Evolutionary conservation across 495 filamentous ascomycete genomes (phyloP), one percentile per base, ranked within the genome.

Genomic region (Xylaria nigripes): DNA sequence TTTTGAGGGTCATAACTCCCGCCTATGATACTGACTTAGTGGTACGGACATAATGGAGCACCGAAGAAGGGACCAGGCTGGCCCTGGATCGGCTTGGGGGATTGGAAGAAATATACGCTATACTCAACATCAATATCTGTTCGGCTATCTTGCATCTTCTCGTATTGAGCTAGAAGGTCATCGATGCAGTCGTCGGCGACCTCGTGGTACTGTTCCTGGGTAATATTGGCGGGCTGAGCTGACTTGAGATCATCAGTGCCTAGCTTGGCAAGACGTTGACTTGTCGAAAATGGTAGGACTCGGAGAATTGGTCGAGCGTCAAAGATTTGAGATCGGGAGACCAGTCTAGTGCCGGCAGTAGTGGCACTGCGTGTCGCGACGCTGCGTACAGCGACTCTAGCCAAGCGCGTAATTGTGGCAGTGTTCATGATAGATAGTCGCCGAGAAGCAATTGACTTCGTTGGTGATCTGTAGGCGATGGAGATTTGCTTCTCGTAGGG

Each of bases 1-100:
- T 71, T 19, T 66, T 70, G 55, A 97, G 68, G 54, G 83, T 92
- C 47, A 99, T 71, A 43, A 97, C 90, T 45, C 93, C 94, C 47
- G 87, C 81, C 88, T 94, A 56, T 32, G 9, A 18, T 18, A 32
- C 10, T 12, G 40, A 1, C 45, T 55, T 63, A 63, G 61, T 47
- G 48, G 46, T n/a, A 44, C 34, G 21, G 8, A 21, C 29, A 47
- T 12, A n/a, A 15, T 15, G 6, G 16, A 24, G 1, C 49, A 22
- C 15, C 55, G 50, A 21, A 8, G 6, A 51, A 6, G 7, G 22
- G 22, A 15, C n/a, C n/a, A n/a, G n/a, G n/a, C 8, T 32, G n/a
- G 43, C 10, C 32, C 0, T 29, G 10, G 40, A 53, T 47, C 21
- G 43, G 34, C 42, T 66, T 73, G 42, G 67, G 32, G 13, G 81